Evolutionary conservation across 2,329 filamentous ascomycete species (phyloP), one percentile per base, ranked within the genome.

Genomic region (Mycosphaerella sp.): DNA sequence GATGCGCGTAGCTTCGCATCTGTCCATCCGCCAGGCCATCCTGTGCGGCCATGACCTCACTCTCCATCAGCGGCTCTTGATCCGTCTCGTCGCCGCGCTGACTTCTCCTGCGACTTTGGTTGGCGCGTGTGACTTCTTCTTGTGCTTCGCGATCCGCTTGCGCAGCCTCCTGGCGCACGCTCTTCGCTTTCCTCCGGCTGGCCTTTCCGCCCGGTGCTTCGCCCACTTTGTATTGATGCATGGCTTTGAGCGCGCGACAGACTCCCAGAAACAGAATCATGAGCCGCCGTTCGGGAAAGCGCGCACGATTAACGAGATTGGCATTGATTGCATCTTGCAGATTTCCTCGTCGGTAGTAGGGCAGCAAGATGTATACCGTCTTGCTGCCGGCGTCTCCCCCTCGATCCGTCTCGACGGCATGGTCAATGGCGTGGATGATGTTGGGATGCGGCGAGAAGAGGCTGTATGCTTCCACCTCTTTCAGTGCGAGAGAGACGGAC

Each of bases 241-340:
- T 96, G 36, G 85, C 83, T 68, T 86, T 85, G 56, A 98, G 74
- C 42, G 89, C 93, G 65, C 84, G 83, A 70, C 92, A 96, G 2
- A 98, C 90, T 12, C 93, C 93, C 41, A 96, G 75, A 70, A 98
- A 96, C 56, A 98, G 73, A 55, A 85, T 78, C 90, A 97, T 92
- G 58, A 98, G 77, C 64, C 85, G 80, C 69, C 84, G 81, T 75
- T 97, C 92, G 0, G 92, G 90, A 66, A 98, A 97, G 48, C 80
- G 80, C 38, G 87, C 88, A 70, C 95, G 89, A 72, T 97, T 97
- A 72, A 98, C 92, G 51, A 97, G 77, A 73, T 98, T 98, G 60
- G 93, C 92, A 72, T 98, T 98, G 77, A 98, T 97, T 69, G 95
- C 86, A 73, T 98, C 93, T 74, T 98, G 93, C 38, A 98, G 79